Percentiles rank a stretch among this genome's conserved stretches.
phyloP scores from a whole-genome alignment of 352 stramenopile genomes.

The Phytopythium oedochilum region DNA sequence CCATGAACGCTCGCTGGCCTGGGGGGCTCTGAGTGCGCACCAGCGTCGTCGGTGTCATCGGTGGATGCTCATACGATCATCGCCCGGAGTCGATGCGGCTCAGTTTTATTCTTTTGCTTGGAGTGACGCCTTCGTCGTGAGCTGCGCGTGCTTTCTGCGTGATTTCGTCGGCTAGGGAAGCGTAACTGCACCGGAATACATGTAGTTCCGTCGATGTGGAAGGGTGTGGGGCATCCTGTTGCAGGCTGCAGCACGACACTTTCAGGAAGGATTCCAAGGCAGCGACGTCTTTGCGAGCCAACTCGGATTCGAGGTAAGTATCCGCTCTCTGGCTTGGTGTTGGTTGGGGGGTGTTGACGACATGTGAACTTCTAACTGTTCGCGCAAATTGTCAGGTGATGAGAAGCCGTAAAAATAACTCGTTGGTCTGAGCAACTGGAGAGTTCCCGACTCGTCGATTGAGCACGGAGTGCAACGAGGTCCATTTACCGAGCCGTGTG shows the following conservation, averaged over 20 bases:
- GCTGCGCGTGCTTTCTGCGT: not conserved
- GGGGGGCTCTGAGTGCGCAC: not conserved
- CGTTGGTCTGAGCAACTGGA: too few species aligned
- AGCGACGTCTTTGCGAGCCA: too few species aligned
- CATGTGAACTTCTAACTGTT: too few species aligned
- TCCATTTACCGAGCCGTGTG: not conserved
- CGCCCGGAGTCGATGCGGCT: not conserved
- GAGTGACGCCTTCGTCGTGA: not conserved
- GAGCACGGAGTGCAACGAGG: too few species aligned
- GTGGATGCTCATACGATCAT: too few species aligned
- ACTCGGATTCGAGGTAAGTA: not conserved
- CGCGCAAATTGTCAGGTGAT: not conserved
- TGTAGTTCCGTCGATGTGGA: not conserved
- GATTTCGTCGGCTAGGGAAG: not conserved
- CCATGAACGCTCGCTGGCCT: slow-evolving; percentile 6
- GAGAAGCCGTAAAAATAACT: not conserved
- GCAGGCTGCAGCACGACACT: too few species aligned
- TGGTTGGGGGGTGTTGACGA: too few species aligned
- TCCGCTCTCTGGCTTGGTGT: too few species aligned
- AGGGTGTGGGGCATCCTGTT: not conserved
- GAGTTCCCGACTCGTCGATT: too few species aligned
- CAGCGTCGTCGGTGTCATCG: not conserved
- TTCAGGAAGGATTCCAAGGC: too few species aligned
- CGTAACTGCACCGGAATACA: not conserved
- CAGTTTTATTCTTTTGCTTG: not conserved